Evolutionary conservation across 306 rosid genomes (phyloP).

Genomic region (Fragaria vesca): DNA sequence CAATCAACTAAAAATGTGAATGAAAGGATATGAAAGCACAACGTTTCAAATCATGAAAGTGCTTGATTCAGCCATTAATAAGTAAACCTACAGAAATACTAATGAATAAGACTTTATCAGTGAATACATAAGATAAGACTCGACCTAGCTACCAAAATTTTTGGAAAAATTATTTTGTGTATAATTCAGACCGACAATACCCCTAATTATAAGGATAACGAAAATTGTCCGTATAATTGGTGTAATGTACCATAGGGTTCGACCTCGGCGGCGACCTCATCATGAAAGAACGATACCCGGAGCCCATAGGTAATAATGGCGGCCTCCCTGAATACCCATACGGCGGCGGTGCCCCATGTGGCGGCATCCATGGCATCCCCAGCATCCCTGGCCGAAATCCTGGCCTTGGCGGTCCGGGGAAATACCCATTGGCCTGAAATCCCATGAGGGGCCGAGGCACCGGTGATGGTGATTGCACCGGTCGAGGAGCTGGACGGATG

Average conservation of each 20-base stretch:
- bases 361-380: not conserved
- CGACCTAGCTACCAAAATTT: not conserved
- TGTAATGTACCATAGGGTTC: slow-evolving; percentile 29
- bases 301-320: not conserved
- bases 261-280: not conserved
- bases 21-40: too few relatives aligned
- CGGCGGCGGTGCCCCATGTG: not conserved
- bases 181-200: not conserved
- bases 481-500: not conserved
- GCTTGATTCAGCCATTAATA: too few relatives aligned
- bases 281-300: not conserved
- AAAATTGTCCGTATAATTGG: slow-evolving; percentile 28
- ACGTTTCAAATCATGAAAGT: too few relatives aligned
- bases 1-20: too few relatives aligned
- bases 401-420: not conserved
- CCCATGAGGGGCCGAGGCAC: not conserved
- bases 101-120: too few relatives aligned
- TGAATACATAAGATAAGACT: not conserved
- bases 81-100: too few relatives aligned
- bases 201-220: not conserved
- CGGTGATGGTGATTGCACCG: not conserved
- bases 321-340: not conserved
- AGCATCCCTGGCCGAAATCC: not conserved
- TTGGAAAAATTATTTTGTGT: too few relatives aligned
- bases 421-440: slow-evolving; percentile 1